Evolutionary conservation across 1,284 basidiomycete species (phyloP).

Genomic region (Xerocomus nothofagi): DNA sequence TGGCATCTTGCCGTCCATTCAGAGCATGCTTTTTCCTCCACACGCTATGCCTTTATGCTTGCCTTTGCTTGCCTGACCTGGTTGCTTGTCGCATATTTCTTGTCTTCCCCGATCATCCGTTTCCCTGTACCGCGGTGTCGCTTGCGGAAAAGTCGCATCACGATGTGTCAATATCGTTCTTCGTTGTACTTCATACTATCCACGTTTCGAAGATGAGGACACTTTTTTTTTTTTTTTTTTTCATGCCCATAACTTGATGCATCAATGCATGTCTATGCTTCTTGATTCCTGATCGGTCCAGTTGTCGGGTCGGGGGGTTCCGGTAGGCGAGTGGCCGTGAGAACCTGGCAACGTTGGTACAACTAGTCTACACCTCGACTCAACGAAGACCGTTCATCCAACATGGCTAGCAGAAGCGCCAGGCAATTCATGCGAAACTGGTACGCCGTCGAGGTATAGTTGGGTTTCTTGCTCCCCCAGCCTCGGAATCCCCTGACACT

Average conservation of each 20-base stretch:
- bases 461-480: neutral
- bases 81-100: conserved; percentile 24
- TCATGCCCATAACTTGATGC: conserved; percentile 26
- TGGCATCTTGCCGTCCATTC: conserved; percentile 7
- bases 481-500: conserved; percentile 2
- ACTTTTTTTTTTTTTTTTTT: no score
- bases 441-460: conserved; percentile 76
- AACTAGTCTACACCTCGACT: no score
- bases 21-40: conserved; percentile 5
- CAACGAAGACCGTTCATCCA: conserved; percentile 2
- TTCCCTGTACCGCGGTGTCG: conserved; percentile 7
- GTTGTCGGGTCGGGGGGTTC: conserved; percentile 17
- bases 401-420: conserved; percentile 28
- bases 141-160: conserved; percentile 15
- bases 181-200: conserved; percentile 30
- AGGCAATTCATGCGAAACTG: conserved; percentile 66
- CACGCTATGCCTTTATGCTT: conserved; percentile 23
- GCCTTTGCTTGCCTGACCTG: conserved; percentile 3
- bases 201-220: conserved; percentile 21
- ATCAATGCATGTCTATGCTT: conserved; percentile 23
- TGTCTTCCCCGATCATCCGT: conserved; percentile 4
- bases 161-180: conserved; percentile 31
- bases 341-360: conserved; percentile 8
- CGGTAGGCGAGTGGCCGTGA: conserved; percentile 22
- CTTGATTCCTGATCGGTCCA: neutral